Evolutionary conservation across 2,329 filamentous ascomycete genomes (phyloP), one percentile per base, ranked within the genome.

Genomic region (Ustulina deusta): DNA sequence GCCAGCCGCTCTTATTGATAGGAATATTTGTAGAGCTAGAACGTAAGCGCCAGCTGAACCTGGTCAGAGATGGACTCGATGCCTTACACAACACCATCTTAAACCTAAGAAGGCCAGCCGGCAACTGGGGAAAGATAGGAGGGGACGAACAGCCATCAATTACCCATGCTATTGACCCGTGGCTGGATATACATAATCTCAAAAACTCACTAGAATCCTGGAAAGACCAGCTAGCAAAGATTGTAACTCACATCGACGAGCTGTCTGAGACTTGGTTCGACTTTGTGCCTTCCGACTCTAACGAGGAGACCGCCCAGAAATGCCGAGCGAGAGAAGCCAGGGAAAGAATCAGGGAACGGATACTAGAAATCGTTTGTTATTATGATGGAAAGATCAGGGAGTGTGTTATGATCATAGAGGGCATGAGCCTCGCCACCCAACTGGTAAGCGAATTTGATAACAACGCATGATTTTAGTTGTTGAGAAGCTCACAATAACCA

Each of bases 141-240:
- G 34, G 6, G 6, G 6, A 36, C 34, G 34, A 11, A 36, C 34
- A 36, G 6, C 11, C 34, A 36, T 36, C 34, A 36, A 11, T 11
- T 11, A 36, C 34, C 34, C 6, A 36, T 36, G 34, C 34, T 11
- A 11, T 36, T 11, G 51, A 55, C n/a, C 20, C n/a, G 20, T 55
- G 51, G 51, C n/a, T 40, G 22, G 51, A 55, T 1, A 25, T 25
- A 38, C n/a, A 55, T 17, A 6, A 20, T 40, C n/a, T 55, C 51
- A 55, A 55, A 13, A 55, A 40, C 51, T 11, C 29, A 38, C n/a
- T 55, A 9, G 51, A 55, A 25, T 38, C 51, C 36, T 55, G 51
- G 51, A 40, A 55, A 7, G 51, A 22, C 6, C 51, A 55, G n/a
- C 51, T 55, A 15, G n/a, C n/a, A 40, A 55, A 55, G 51, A 38